Conservation (phyloP, 2,329 filamentous ascomycete species). For the Teratosphaeria destructans region DNA sequence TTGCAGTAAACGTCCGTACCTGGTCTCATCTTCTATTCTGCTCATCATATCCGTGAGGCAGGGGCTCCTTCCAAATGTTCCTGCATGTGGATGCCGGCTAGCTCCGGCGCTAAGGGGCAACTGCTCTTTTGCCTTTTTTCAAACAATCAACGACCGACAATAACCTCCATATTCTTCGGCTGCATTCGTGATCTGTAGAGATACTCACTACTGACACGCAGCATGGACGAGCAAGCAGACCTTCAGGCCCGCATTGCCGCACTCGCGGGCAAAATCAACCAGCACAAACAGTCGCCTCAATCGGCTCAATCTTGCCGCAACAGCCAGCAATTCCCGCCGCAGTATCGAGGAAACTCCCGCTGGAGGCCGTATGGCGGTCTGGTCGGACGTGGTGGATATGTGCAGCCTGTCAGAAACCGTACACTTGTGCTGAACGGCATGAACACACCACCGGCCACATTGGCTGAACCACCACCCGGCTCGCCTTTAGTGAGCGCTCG, state of each 20-base stretch:
- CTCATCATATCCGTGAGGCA: too few relatives aligned
- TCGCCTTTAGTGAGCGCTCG: constrained; percentile 56
- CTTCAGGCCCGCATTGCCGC: constrained; percentile 23
- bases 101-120: neutral
- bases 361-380: constrained; percentile 17
- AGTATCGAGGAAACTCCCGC: constrained; percentile 2
- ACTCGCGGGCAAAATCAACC: constrained; percentile 21
- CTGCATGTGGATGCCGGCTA: neutral
- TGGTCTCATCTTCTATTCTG: too few relatives aligned
- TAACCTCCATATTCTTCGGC: neutral
- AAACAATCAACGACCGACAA: neutral
- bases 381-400: constrained; percentile 23
- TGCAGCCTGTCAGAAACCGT: constrained; percentile 40
- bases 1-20: too few relatives aligned
- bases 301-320: constrained; percentile 1
- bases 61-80: too few relatives aligned
- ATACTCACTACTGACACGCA: constrained; percentile 4
- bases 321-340: neutral
- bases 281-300: constrained; percentile 17
- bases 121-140: neutral
- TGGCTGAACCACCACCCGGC: neutral
- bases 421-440: constrained; percentile 44
- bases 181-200: neutral
- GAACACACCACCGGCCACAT: constrained; percentile 17
- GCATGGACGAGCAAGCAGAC: constrained; percentile 20